These are phyloP conservation scores for Butyriboletus loyo DNA, from an alignment of 768 basidiomycete genomes.

Conservation along the genomic window DNA sequence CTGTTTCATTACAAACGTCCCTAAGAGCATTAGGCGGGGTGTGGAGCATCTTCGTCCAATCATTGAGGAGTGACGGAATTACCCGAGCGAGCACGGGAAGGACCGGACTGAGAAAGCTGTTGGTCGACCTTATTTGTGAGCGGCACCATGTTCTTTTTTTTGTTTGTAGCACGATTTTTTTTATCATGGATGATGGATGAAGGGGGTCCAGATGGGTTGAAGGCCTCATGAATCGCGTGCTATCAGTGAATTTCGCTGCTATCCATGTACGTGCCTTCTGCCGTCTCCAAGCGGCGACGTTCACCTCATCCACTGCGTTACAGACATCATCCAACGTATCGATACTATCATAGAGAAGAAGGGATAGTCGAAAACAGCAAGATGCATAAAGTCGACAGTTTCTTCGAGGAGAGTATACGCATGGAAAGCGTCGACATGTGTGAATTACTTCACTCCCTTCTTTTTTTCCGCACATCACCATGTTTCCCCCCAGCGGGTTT, in stretches of 20 bases:
- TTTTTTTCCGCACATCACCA: neutral
- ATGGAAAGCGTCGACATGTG: constrained; percentile 1
- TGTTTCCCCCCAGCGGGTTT: too few relatives aligned
- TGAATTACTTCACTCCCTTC: neutral
- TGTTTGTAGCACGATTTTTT: too few relatives aligned
- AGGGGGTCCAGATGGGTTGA: too few relatives aligned
- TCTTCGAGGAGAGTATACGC: too few relatives aligned
- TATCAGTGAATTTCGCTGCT: too few relatives aligned
- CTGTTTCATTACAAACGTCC: constrained; percentile 6
- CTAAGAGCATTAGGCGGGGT: neutral
- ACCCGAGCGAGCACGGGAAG: constrained; percentile 22
- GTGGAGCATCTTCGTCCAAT: constrained; percentile 23
- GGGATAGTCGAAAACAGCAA: neutral
- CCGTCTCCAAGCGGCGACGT: neutral
- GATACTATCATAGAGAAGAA: too few relatives aligned
- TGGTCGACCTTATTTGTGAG: constrained; percentile 1
- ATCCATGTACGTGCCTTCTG: constrained; percentile 12
- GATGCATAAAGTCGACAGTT: constrained; percentile 37
- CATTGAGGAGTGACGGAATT: constrained; percentile 26
- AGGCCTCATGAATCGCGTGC: too few relatives aligned
- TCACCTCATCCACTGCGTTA: too few relatives aligned
- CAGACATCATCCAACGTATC: too few relatives aligned
- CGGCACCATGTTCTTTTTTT: too few relatives aligned
- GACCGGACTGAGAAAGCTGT: constrained; percentile 34
- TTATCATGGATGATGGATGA: too few relatives aligned